Evolutionary conservation across 176 grass and related monocot genomes (phyloP).

Genomic region (Oryza officinalis): DNA sequence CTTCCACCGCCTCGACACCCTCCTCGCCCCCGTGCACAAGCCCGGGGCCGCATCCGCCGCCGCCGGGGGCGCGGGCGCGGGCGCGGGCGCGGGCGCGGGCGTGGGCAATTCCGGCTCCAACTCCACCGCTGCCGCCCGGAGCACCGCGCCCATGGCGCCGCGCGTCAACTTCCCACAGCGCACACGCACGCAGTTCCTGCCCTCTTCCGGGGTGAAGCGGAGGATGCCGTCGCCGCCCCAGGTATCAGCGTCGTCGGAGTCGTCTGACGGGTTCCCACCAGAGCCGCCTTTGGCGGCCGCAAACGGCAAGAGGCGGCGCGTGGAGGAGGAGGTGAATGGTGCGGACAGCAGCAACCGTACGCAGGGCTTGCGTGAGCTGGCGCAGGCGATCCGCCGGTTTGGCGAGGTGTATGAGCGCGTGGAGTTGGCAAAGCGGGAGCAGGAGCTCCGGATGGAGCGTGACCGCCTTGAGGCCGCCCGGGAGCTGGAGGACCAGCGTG

Average conservation of each 20-base stretch:
- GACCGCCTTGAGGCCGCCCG: constrained; percentile 61
- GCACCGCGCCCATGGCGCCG: constrained; percentile 38
- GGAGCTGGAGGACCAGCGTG: constrained; percentile 71
- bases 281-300: constrained; percentile 35
- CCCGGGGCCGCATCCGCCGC: neutral
- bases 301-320: constrained; percentile 57
- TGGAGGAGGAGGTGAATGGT: constrained; percentile 30
- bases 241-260: constrained; percentile 54
- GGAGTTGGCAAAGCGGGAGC: constrained; percentile 69
- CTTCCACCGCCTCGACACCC: constrained; percentile 74
- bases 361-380: constrained; percentile 60
- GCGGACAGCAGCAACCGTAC: constrained; percentile 32
- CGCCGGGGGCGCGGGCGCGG: neutral
- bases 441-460: constrained; percentile 77
- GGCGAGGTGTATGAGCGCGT: constrained; percentile 81
- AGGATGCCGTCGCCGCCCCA: constrained; percentile 46
- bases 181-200: constrained; percentile 44
- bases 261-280: constrained; percentile 90
- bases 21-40: constrained; percentile 68
- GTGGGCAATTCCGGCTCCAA: constrained; percentile 13
- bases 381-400: constrained; percentile 59
- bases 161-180: constrained; percentile 71
- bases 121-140: constrained; percentile 32
- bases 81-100: too few species aligned
- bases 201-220: constrained; percentile 38